phyloP scores from a whole-genome alignment of 1,284 basidiomycete species.

The Trichosporon faecale region DNA sequence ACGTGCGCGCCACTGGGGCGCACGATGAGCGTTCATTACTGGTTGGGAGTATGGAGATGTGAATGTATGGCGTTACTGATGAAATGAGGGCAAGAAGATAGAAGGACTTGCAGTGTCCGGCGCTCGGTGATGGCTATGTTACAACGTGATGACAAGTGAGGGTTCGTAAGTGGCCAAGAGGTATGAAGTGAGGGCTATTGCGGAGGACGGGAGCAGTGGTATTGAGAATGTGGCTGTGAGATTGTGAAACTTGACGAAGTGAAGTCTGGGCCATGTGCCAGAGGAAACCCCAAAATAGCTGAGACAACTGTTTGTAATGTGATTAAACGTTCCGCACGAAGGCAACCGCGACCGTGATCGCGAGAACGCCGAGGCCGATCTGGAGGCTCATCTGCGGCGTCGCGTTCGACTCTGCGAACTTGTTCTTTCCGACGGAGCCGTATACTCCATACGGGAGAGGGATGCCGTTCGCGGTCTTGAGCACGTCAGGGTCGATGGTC shows the following conservation, averaged over 20 bases:
- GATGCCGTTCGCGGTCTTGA: slow-evolving; percentile 51
- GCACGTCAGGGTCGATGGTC: slow-evolving; percentile 41
- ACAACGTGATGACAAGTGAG: not conserved
- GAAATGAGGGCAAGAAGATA: not conserved
- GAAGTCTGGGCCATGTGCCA: not conserved
- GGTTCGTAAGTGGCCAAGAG: not conserved
- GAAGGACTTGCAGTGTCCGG: not conserved
- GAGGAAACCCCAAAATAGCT: not conserved
- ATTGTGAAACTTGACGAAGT: not conserved
- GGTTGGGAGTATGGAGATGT: not conserved
- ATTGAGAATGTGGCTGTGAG: not conserved
- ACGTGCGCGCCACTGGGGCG: not conserved
- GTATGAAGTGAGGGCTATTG: not conserved
- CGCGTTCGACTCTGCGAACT: not conserved
- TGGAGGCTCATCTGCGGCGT: not conserved
- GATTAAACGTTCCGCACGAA: not conserved
- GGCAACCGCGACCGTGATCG: slow-evolving; percentile 5
- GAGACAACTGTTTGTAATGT: not conserved
- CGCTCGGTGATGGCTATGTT: not conserved
- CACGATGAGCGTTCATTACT: not conserved
- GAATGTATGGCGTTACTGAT: not conserved
- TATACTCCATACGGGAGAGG: slow-evolving; percentile 10
- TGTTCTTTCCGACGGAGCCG: not conserved
- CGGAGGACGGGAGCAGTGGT: not conserved
- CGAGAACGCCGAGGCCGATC: slow-evolving; percentile 8